phyloP scores from a whole-genome alignment of 78 protist species.

The Guillardia theta region DNA sequence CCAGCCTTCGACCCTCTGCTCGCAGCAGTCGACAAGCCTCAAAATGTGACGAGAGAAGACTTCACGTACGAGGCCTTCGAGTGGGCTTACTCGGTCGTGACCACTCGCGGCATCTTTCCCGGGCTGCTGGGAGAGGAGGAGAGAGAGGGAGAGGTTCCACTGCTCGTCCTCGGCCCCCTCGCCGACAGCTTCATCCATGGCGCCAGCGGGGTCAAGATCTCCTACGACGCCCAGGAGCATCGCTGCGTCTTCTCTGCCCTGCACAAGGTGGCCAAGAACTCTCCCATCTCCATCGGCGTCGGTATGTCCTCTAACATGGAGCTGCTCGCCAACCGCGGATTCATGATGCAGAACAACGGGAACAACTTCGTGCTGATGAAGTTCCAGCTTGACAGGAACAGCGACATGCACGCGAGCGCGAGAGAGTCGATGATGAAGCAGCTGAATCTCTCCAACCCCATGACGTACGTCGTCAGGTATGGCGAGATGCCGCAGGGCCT shows the following conservation, averaged over 20 bases:
- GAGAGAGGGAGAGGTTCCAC: not conserved
- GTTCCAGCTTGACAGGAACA: not conserved
- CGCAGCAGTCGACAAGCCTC: not conserved
- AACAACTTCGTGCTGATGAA: constrained; percentile 10
- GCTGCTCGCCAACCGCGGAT: not conserved
- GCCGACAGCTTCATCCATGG: not conserved
- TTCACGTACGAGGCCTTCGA: not conserved
- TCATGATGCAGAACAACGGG: not conserved
- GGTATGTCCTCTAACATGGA: not conserved
- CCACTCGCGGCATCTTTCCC: not conserved
- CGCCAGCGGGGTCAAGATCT: not conserved
- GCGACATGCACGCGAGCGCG: not conserved
- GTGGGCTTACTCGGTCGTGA: not conserved
- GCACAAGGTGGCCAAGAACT: too few relatives aligned
- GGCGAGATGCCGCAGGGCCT: not conserved
- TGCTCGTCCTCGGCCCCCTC: not conserved
- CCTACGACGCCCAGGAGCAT: not conserved
- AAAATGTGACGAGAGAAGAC: not conserved
- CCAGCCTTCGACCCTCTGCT: not conserved
- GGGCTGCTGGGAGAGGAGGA: not conserved
- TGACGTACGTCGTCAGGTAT: not conserved
- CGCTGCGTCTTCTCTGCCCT: not conserved
- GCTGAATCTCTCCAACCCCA: not conserved
- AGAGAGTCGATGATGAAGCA: not conserved
- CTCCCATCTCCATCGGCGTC: not conserved